Base-by-base conservation (phyloP, 2,329 filamentous ascomycete genomes). In the Aureobasidium lini region DNA sequence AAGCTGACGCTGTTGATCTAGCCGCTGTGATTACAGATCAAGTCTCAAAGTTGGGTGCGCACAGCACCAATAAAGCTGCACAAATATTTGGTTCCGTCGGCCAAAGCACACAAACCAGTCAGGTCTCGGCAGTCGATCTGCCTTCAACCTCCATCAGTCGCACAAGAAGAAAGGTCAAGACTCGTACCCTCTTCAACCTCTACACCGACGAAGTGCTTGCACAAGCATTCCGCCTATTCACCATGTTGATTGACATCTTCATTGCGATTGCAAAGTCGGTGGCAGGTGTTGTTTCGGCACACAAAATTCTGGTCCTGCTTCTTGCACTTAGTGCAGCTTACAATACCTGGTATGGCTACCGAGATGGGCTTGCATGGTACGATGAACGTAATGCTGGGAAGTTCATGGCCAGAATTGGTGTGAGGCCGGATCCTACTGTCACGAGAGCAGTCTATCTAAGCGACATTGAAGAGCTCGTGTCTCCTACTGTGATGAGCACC, bases 361-460 rank as follows among this genome's bases (percentile, higher is more conserved):
- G 86, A 63, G 85, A 90, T 69, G 83, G 83, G 6, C 84, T 85
- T 66, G 79, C 82, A 1, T 97, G 91, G 91, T 96, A 89, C 88
- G 81, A 83, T 47, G 93, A 97, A 74, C 84, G 90, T 60, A 86
- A 84, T 61, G 90, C 92, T 1, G 82, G 81, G 15, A 85, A 80
- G 42, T 96, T 93, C 71, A 94, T 99, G 90, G 78, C 79, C 36
- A 81, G 86, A 11, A 76, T 97, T 13, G 93, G 93, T 9, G 85
- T 97, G 7, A 81, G 83, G 3, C 90, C 92, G 7, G 88, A 95
- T 65, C 73, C 81, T 18, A 82, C 87, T 63, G 93, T 96, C 89
- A 89, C 87, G 73, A 90, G 87, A 71, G 85, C 89, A 8, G 84
- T 99, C 29, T 96, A 94, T 70, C 75, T 96, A 59, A 80, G 80